These are phyloP conservation scores for Lactuca sativa DNA, from an alignment of 129 eudicot species.

Conservation along the genomic window DNA sequence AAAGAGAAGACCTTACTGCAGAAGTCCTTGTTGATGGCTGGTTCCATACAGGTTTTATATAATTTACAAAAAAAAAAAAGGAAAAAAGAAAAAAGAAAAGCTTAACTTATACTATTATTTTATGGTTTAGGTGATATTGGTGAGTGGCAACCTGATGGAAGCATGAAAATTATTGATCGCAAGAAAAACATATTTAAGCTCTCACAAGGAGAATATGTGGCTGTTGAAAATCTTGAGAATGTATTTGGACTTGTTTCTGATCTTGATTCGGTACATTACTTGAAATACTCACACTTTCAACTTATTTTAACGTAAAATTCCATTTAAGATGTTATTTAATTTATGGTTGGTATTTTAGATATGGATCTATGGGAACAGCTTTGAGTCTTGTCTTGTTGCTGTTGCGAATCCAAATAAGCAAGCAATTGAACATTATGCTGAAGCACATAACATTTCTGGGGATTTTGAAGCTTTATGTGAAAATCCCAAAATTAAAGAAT, in stretches of 20 bases:
- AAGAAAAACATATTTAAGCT: slow-evolving; percentile 92
- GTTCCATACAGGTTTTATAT: slow-evolving; percentile 71
- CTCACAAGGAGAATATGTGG: slow-evolving; percentile 93
- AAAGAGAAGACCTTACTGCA: slow-evolving; percentile 78
- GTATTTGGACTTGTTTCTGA: slow-evolving; percentile 65
- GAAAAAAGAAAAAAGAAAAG: too few species aligned
- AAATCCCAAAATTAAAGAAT: slow-evolving; percentile 62
- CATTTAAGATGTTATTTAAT: background rate
- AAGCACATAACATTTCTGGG: slow-evolving; percentile 54
- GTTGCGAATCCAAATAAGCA: slow-evolving; percentile 68
- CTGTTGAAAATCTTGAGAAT: slow-evolving; percentile 87
- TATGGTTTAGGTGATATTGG: slow-evolving; percentile 67
- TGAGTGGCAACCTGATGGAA: slow-evolving; percentile 93
- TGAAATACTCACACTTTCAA: background rate
- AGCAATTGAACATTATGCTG: slow-evolving; percentile 74
- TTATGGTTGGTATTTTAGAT: slow-evolving; percentile 40
- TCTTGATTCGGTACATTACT: slow-evolving; percentile 58
- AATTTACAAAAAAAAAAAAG: too few species aligned
- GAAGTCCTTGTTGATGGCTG: slow-evolving; percentile 80
- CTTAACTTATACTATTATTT: background rate
- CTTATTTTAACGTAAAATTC: background rate
- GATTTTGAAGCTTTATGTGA: slow-evolving; percentile 67
- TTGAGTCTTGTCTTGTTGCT: slow-evolving; percentile 85
- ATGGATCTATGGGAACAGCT: slow-evolving; percentile 92
- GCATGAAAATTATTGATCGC: slow-evolving; percentile 82